Base-by-base conservation (phyloP, 768 basidiomycete genomes). In the Mycena epipterygia region DNA sequence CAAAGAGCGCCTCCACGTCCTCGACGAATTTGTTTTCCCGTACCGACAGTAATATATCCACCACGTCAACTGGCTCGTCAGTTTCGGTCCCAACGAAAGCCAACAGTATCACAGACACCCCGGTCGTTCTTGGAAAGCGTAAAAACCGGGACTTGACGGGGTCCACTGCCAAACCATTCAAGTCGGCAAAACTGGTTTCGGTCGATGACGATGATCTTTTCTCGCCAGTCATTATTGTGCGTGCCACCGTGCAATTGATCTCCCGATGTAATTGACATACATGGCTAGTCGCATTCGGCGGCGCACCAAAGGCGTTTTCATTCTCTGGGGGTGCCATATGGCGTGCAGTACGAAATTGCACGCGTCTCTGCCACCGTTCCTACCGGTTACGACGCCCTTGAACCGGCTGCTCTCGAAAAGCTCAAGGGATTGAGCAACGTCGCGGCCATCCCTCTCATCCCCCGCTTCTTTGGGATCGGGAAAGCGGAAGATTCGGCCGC, bases 311-410 rank as follows among this genome's bases (percentile, higher is more conserved):
- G 72, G 11, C 27, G 56, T 33, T 69, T 73, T 37, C 41, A 67
- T 14, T 2, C 25, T 14, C 71, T 61, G 25, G 68, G 76, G 1
- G 67, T 88, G 6, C 80, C 83, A 2, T 86, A 82, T 65, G 86
- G 88, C 12, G 85, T 84, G 2, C 89, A 87, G 62, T 90, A 86
- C 78, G 88, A 90, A 72, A 82, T 90, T 29, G 87, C 84, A 0
- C 84, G 88, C 1, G 78, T 84, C 23, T 76, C 87, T 51, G 80
- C 81, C 27, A 72, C 72, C 0, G 75, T 77, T 1, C 67, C 64
- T 12, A 66, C 84, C 19, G 41, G 74, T 8, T 84, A 81, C 60
- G 74, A 80, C 0, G 63, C 81, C 3, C 76, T 88, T 27, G 32
- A 59, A 1, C 67, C 84, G 29, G 53, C 69, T 2, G 66, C 62